These are phyloP conservation scores for Pythium grandisporangium DNA, from an alignment of 352 stramenopile species.

Conservation along the genomic window DNA sequence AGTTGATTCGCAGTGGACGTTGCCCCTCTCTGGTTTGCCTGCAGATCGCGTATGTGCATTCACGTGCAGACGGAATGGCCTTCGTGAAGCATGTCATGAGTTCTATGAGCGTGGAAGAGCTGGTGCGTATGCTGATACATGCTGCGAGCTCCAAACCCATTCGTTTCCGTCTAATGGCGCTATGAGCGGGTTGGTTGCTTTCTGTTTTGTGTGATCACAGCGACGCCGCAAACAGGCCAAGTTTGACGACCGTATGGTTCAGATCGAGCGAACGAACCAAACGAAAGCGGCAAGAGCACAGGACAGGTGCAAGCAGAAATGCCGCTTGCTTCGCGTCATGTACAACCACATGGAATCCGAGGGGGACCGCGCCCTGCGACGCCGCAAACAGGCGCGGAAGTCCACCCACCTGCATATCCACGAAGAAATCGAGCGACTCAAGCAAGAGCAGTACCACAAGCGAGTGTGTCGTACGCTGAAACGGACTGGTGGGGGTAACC, in stretches of 20 bases:
- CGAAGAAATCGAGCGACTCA: constrained; percentile 39
- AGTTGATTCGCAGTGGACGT: constrained; percentile 32
- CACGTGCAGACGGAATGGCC: constrained; percentile 18
- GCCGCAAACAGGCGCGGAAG: constrained; percentile 44
- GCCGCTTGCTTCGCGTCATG: constrained; percentile 23
- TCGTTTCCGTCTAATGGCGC: background rate
- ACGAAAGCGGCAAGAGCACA: constrained; percentile 20
- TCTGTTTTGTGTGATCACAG: constrained; percentile 1
- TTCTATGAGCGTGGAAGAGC: constrained; percentile 43
- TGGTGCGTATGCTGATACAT: constrained; percentile 15
- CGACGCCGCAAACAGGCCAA: constrained; percentile 26
- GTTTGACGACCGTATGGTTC: constrained; percentile 24
- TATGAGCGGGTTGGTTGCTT: background rate
- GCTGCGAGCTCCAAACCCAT: background rate
- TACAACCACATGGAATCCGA: constrained; percentile 50
- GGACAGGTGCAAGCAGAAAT: constrained; percentile 27
- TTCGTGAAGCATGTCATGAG: constrained; percentile 26
- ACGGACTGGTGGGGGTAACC: background rate
- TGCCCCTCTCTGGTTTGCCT: constrained; percentile 45
- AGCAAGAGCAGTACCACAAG: constrained; percentile 25
- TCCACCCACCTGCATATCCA: constrained; percentile 47
- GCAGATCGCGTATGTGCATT: constrained; percentile 40
- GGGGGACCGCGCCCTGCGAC: constrained; percentile 35
- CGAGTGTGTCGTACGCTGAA: constrained; percentile 7
- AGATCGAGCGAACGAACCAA: constrained; percentile 20